Conservation (phyloP, 305 asterid genomes). For the Fraxinus greggii region DNA sequence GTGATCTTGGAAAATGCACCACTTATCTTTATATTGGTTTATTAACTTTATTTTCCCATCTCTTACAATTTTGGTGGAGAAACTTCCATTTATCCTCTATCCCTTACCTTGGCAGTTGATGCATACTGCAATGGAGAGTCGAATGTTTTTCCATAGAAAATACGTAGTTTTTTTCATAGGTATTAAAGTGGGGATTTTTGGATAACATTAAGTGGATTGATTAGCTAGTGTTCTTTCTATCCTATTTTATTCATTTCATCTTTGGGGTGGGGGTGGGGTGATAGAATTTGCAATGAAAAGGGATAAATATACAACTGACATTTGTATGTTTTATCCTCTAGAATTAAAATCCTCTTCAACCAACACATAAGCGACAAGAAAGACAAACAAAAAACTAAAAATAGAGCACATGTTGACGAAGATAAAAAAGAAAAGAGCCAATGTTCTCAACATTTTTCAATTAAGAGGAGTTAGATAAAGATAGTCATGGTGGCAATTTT, state of each 20-base stretch:
- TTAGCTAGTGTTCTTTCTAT: neutral
- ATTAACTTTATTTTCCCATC: neutral
- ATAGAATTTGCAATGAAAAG: neutral
- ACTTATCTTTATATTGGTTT: neutral
- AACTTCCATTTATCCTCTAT: neutral
- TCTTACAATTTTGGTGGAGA: constrained; percentile 12
- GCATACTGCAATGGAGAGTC: neutral
- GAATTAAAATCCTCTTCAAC: neutral
- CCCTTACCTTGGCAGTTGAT: constrained; percentile 13
- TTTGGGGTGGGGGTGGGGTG: neutral
- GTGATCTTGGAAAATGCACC: neutral
- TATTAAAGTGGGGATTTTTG: neutral
- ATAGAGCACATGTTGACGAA: neutral
- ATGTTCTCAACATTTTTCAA: neutral
- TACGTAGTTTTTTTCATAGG: neutral
- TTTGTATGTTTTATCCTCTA: neutral
- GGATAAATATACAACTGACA: neutral
- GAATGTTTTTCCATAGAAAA: neutral
- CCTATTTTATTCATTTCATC: neutral
- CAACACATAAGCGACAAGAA: neutral
- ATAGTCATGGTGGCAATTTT: neutral
- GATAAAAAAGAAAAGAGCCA: neutral
- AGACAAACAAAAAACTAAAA: neutral
- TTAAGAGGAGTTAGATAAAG: constrained; percentile 12
- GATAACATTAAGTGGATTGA: neutral